Conservation (phyloP, 306 rosid genomes). For the Pyrus betulifolia region DNA sequence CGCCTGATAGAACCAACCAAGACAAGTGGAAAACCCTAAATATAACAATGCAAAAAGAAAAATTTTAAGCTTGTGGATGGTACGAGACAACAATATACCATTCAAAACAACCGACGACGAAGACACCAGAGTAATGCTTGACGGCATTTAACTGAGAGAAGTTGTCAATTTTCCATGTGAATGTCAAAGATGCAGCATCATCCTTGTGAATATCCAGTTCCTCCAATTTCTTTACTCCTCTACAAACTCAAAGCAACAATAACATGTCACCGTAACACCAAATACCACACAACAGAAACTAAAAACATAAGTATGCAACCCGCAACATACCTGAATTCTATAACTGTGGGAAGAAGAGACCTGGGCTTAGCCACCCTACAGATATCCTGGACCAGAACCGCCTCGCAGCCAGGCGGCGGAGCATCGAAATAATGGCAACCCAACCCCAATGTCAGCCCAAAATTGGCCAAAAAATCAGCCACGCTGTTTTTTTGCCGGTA, state of each 20-base stretch:
- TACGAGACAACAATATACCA: not conserved
- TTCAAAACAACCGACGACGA: not conserved
- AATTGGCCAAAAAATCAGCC: slow-evolving; percentile 3
- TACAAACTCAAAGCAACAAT: not conserved
- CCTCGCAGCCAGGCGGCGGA: not conserved
- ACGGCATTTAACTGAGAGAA: not conserved
- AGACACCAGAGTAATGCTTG: slow-evolving; percentile 1
- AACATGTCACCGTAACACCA: too few relatives aligned
- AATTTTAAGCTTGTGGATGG: not conserved
- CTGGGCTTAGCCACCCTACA: not conserved
- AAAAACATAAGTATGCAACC: not conserved
- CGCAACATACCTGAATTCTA: not conserved
- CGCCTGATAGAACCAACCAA: not conserved
- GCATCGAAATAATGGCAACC: not conserved
- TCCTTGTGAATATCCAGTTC: not conserved
- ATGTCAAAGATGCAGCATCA: not conserved
- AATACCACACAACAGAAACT: not conserved
- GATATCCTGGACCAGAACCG: not conserved
- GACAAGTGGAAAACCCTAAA: not conserved
- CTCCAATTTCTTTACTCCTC: not conserved
- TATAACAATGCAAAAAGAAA: not conserved
- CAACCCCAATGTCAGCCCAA: not conserved
- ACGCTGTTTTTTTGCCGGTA: not conserved
- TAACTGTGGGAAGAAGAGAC: not conserved
- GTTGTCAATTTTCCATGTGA: slow-evolving; percentile 1